phyloP scores from a whole-genome alignment of 192 early-diverging fungal species.

The Gonapodya prolifera region DNA sequence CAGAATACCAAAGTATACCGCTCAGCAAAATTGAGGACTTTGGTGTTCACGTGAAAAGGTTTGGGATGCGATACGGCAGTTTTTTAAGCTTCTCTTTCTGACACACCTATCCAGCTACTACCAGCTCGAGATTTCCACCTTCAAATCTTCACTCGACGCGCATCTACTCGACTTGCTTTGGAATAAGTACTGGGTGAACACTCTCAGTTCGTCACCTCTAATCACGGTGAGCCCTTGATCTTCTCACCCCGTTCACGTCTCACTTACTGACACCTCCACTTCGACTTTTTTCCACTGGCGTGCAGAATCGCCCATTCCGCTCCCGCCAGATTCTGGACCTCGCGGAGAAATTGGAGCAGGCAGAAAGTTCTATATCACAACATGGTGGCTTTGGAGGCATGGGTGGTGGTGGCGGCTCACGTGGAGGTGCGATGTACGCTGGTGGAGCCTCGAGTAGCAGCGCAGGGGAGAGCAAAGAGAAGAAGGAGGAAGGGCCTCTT shows the following conservation, averaged over 20 bases:
- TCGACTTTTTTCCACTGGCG: conserved; percentile 9
- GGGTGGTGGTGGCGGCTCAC: neutral
- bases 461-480: conserved; percentile 29
- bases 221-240: conserved; percentile 44
- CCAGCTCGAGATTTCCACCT: conserved; percentile 76
- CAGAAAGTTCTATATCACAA: conserved; percentile 41
- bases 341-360: conserved; percentile 70
- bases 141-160: conserved; percentile 81
- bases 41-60: conserved; percentile 79
- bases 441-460: neutral
- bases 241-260: neutral
- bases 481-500: conserved; percentile 45
- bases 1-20: conserved; percentile 85
- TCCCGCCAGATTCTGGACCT: conserved; percentile 68
- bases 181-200: conserved; percentile 98
- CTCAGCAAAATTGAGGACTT: conserved; percentile 96
- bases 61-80: conserved; percentile 14
- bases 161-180: conserved; percentile 82
- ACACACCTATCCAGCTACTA: conserved; percentile 49
- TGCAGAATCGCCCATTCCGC: conserved; percentile 68
- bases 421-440: neutral
- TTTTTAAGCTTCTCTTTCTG: neutral
- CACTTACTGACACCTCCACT: conserved; percentile 4
- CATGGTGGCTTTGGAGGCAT: conserved; percentile 25
- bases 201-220: conserved; percentile 82